phyloP scores from a whole-genome alignment of 352 stramenopile species.

The Phytopythium oedochilum region DNA sequence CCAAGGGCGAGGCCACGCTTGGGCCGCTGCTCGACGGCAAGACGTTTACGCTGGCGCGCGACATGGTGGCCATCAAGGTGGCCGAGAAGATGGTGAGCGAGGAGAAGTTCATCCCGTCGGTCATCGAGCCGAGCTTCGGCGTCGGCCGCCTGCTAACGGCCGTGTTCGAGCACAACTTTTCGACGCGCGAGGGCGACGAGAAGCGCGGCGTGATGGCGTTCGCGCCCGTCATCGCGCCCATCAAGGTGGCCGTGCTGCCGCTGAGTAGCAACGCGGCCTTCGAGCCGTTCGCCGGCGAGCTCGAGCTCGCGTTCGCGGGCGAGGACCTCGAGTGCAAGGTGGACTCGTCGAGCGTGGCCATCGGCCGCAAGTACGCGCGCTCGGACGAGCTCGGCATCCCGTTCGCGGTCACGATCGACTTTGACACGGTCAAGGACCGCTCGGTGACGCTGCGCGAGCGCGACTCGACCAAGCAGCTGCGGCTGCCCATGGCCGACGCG shows the following conservation, averaged over 20 bases:
- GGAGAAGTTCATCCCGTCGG: slow-evolving; percentile 97
- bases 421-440: slow-evolving; percentile 90
- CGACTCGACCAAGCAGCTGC: slow-evolving; percentile 96
- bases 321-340: slow-evolving; percentile 87
- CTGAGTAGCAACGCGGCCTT: slow-evolving; percentile 89
- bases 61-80: slow-evolving; percentile 95
- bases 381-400: slow-evolving; percentile 98
- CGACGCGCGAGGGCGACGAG: slow-evolving; percentile 93
- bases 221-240: slow-evolving; percentile 95
- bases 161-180: slow-evolving; percentile 99
- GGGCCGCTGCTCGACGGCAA: slow-evolving; percentile 81
- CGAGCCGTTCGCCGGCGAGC: slow-evolving; percentile 69
- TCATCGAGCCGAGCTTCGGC: slow-evolving; percentile 99
- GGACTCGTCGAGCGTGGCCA: slow-evolving; percentile 94
- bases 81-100: slow-evolving; percentile 95
- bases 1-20: slow-evolving; percentile 88
- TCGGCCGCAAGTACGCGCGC: slow-evolving; percentile 96
- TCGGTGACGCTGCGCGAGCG: slow-evolving; percentile 98
- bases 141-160: slow-evolving; percentile 98
- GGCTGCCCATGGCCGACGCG: slow-evolving; percentile 80
- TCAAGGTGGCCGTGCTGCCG: slow-evolving; percentile 97
- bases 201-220: slow-evolving; percentile 98
- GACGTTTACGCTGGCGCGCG: slow-evolving; percentile 90
- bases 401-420: slow-evolving; percentile 99
- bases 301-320: slow-evolving; percentile 64